Conservation (phyloP, 164 flowering plant genomes). For the Umbellularia californica region DNA sequence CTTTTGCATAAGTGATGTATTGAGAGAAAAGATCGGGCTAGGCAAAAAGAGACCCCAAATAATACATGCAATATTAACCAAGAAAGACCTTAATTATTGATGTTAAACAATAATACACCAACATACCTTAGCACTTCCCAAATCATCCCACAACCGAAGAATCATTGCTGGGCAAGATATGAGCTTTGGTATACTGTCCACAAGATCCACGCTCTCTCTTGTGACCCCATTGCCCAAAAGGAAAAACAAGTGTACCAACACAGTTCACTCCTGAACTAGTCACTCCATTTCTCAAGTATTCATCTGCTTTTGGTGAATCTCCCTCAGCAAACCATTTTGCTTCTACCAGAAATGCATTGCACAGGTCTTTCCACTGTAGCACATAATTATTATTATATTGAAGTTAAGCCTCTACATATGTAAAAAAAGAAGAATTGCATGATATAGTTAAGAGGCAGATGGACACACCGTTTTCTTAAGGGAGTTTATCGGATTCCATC, state of each 20-base stretch:
- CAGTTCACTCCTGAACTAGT: slow-evolving; percentile 43
- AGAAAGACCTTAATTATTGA: too few relatives aligned
- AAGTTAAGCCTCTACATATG: not conserved
- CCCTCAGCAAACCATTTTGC: slow-evolving; percentile 35
- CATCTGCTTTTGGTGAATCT: slow-evolving; percentile 28
- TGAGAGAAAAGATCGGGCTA: too few relatives aligned
- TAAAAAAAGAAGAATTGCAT: too few relatives aligned
- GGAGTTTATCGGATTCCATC: slow-evolving; percentile 36
- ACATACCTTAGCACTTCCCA: slow-evolving; percentile 54
- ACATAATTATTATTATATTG: not conserved
- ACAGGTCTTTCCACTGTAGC: slow-evolving; percentile 44
- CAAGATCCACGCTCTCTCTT: slow-evolving; percentile 10
- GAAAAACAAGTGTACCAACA: slow-evolving; percentile 38
- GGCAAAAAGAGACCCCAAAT: too few relatives aligned
- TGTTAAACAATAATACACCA: not conserved
- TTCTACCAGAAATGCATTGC: slow-evolving; percentile 35
- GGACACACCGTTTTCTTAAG: slow-evolving; percentile 27
- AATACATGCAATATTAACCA: too few relatives aligned
- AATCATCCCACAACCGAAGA: slow-evolving; percentile 62
- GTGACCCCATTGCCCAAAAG: slow-evolving; percentile 39
- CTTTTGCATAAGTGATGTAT: too few relatives aligned
- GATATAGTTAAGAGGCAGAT: not conserved
- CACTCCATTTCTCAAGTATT: slow-evolving; percentile 39
- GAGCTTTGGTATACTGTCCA: slow-evolving; percentile 22
- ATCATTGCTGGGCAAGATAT: slow-evolving; percentile 33